Evolutionary conservation across 169 alveolate species (phyloP).

Genomic region (Eimeria nieschulzi): DNA sequence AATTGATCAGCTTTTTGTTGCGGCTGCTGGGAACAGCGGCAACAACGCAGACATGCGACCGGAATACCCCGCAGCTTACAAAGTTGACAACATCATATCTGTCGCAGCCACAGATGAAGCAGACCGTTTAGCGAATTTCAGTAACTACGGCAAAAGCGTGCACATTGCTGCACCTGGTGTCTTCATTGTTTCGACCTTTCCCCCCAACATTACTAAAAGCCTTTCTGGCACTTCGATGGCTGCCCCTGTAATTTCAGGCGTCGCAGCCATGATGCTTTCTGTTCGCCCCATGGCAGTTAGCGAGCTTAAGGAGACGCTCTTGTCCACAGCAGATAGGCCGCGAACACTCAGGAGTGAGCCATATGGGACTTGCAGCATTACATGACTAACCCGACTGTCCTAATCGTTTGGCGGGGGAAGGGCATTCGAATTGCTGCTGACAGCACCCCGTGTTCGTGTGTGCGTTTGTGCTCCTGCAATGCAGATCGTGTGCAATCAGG

Average conservation of each 20-base stretch:
- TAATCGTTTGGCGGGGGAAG: too few species aligned
- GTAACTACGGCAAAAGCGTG: conserved; percentile 43
- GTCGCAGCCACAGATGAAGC: conserved; percentile 77
- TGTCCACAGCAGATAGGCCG: conserved; percentile 5
- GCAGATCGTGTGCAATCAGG: neutral
- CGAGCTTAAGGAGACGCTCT: neutral
- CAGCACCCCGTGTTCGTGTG: too few species aligned
- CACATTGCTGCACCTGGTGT: conserved; percentile 75
- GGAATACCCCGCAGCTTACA: conserved; percentile 78
- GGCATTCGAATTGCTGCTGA: too few species aligned
- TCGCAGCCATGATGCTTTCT: conserved; percentile 63
- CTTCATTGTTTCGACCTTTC: conserved; percentile 76
- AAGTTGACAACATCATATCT: conserved; percentile 75
- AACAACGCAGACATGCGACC: conserved; percentile 79
- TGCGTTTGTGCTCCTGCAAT: too few species aligned
- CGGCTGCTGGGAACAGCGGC: conserved; percentile 83
- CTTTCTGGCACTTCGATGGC: conserved; percentile 83
- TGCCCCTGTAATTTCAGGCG: conserved; percentile 80
- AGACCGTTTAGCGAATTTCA: conserved; percentile 27
- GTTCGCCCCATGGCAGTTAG: neutral
- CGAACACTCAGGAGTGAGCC: neutral
- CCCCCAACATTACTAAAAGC: conserved; percentile 65
- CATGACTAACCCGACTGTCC: too few species aligned
- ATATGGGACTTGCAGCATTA: neutral
- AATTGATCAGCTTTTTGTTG: conserved; percentile 79